These are phyloP conservation scores for Neonothopanus nambi DNA, from an alignment of 1,284 basidiomycete species.

Conservation along the genomic window DNA sequence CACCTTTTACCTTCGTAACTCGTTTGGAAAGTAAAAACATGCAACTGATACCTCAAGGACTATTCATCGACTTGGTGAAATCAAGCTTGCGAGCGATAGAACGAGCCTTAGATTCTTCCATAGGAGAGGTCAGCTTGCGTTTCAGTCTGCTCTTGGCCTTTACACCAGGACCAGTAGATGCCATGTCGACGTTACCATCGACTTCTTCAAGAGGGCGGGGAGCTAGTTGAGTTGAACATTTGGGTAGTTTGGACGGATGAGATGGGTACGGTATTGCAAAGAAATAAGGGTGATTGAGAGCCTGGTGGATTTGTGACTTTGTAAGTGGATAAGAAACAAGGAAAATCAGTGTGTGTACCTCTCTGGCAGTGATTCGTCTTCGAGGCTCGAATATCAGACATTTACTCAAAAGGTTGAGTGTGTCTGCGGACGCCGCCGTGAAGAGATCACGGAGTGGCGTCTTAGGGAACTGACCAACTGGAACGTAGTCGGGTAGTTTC, in stretches of 20 bases:
- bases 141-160: conserved; percentile 40
- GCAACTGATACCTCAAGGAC: conserved; percentile 3
- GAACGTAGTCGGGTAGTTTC: conserved; percentile 86
- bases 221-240: conserved; percentile 55
- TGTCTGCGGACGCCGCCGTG: conserved; percentile 86
- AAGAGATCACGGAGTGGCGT: conserved; percentile 85
- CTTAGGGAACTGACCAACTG: conserved; percentile 81
- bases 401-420: conserved; percentile 80
- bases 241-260: conserved; percentile 81
- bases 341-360: conserved; percentile 47
- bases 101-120: conserved; percentile 39
- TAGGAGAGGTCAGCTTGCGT: conserved; percentile 47
- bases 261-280: conserved; percentile 77
- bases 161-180: conserved; percentile 39
- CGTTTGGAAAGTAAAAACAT: not conserved
- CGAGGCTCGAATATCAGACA: conserved; percentile 88
- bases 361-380: conserved; percentile 78
- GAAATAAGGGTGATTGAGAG: conserved; percentile 79
- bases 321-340: not conserved
- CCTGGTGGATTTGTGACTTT: conserved; percentile 43
- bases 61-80: conserved; percentile 41
- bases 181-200: conserved; percentile 64
- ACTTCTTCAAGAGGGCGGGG: conserved; percentile 68
- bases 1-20: too few species aligned
- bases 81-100: conserved; percentile 50